phyloP scores from a whole-genome alignment of 2,329 filamentous ascomycete genomes.

The Trichothecium roseum region DNA sequence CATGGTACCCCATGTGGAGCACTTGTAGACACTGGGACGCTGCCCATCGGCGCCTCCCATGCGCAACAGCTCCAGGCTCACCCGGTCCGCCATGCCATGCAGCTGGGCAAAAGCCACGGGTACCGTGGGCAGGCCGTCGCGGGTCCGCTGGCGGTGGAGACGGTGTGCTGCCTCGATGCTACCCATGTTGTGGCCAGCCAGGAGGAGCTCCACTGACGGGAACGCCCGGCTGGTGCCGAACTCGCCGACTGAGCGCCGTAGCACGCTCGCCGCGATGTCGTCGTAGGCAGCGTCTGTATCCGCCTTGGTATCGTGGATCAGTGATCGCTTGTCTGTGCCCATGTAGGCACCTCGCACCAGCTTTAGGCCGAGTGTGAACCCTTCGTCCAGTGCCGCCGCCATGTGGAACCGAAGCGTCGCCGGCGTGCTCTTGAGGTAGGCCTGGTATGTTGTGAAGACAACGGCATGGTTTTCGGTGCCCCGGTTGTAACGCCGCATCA shows the following conservation, averaged over 20 bases:
- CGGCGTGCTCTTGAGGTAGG: constrained; percentile 39
- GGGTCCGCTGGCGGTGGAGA: constrained; percentile 30
- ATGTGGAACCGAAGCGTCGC: constrained; percentile 33
- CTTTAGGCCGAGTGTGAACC: constrained; percentile 44
- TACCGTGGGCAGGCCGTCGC: constrained; percentile 19
- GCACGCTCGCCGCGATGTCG: constrained; percentile 33
- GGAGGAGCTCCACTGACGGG: constrained; percentile 34
- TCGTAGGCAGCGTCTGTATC: constrained; percentile 44
- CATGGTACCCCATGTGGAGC: constrained; percentile 27
- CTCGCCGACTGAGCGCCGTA: constrained; percentile 21
- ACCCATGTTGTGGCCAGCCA: constrained; percentile 42
- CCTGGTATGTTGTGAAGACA: constrained; percentile 45
- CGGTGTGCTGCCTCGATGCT: constrained; percentile 29
- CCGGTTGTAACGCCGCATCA: constrained; percentile 28
- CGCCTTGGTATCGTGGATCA: constrained; percentile 43
- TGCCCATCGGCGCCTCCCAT: constrained; percentile 14
- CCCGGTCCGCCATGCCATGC: constrained; percentile 47
- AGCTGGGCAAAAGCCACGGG: constrained; percentile 40
- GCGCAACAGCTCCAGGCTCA: constrained; percentile 38
- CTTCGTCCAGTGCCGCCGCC: constrained; percentile 27
- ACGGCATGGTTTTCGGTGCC: constrained; percentile 16
- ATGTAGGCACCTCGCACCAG: constrained; percentile 48
- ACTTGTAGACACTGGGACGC: constrained; percentile 25
- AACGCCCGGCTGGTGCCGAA: constrained; percentile 29
- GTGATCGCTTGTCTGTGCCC: constrained; percentile 31